Conservation (phyloP, 805 yeast genomes). For the Teunomyces lycoperdinae region DNA sequence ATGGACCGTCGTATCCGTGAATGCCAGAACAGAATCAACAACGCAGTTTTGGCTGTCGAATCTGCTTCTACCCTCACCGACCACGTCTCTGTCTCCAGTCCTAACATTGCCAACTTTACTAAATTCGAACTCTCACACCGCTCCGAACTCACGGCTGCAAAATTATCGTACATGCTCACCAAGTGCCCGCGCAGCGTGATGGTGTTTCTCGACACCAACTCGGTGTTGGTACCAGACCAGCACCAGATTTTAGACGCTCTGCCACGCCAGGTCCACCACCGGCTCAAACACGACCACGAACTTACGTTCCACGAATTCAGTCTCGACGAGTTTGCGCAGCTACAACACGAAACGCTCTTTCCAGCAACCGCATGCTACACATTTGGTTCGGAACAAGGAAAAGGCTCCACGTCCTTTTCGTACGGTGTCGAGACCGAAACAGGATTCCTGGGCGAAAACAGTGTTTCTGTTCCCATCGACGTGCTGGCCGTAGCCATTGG, state of each 20-base stretch:
- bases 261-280: background rate
- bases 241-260: constrained; percentile 1
- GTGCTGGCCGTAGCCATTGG: constrained; percentile 2
- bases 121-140: constrained; percentile 6
- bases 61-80: background rate
- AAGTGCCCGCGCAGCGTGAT: constrained; percentile 10
- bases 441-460: background rate
- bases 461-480: background rate
- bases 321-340: background rate
- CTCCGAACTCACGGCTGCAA: constrained; percentile 8
- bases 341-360: constrained; percentile 4
- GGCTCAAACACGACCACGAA: background rate
- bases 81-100: background rate
- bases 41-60: background rate
- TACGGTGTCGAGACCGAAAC: background rate
- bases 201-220: constrained; percentile 15
- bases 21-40: background rate
- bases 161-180: constrained; percentile 10
- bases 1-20: background rate
- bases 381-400: background rate
- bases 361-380: constrained; percentile 14
- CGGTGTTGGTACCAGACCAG: constrained; percentile 14
- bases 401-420: background rate
- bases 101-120: background rate
- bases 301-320: constrained; percentile 4